Evolutionary conservation across 768 basidiomycete genomes (phyloP), one percentile per base, ranked within the genome.

Genomic region (Leccinum longicurvipes): DNA sequence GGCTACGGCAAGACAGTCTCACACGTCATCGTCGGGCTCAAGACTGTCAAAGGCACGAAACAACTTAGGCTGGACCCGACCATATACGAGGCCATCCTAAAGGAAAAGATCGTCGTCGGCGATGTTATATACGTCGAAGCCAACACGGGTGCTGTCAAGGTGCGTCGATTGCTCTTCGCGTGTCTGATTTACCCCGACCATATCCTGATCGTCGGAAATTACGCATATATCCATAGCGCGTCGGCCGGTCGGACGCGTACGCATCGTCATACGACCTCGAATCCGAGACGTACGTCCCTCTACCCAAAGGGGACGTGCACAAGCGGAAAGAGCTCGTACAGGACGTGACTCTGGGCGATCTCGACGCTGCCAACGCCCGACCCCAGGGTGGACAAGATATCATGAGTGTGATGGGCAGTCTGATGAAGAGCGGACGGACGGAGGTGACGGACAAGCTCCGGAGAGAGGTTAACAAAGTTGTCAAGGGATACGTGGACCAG

Each of bases 1-100:
- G 95, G 96, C 41, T 98, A 98, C 71, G 97, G 97, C 58, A 99
- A 98, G 76, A 98, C 96, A 2, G 91, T 98, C 51, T 93, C 93
- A n/a, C 95, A 98, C 72, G 96, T 98, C 67, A 79, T 98, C 54
- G 88, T 98, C 47, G 93, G 93, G 12, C 83, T 99, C 59, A 98
- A 98, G 74, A 97, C 96, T 0, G 89, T 84, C 59, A 91, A 80
- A 55, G 92, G 92, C 10, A 97, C 94, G 14, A 98, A 98, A 71
- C 94, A 97, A 65, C 82, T 98, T 10, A 82, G 95, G 29, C 74
- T 98, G 21, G 96, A 98, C 70, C 96, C 96, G 10, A 89, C 83
- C 39, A 95, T 98, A 63, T 98, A 99, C 71, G 95, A 99, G 71
- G 89, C 93, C 8, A 97, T 99, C 51, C 81, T 97, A 59, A 98